A percentile compares a stretch with the other conserved stretches of the same genome.
These are phyloP conservation scores for Rhizomucor miehei DNA, from an alignment of 371 early-diverging fungal genomes.

Conservation along the genomic window DNA sequence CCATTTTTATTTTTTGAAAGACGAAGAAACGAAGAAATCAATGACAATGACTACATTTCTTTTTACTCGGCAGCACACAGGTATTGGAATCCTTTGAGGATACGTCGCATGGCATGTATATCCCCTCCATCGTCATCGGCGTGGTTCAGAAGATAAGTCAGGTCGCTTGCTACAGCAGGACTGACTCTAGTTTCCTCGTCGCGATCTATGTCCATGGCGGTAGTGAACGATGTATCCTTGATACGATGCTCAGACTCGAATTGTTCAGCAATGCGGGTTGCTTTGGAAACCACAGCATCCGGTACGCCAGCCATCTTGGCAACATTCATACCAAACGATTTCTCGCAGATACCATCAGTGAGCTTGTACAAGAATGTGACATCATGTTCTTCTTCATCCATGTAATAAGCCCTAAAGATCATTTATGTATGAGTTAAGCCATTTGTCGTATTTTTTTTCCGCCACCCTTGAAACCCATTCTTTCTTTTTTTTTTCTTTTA, in stretches of 20 bases:
- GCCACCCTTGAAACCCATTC: not conserved
- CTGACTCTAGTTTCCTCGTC: not conserved
- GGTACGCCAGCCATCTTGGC: conserved; percentile 98
- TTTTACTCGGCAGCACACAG: no score
- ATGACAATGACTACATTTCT: no score
- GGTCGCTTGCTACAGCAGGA: not conserved
- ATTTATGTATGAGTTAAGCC: conserved; percentile 2
- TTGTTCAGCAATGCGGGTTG: conserved; percentile 65
- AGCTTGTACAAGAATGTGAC: conserved; percentile 98
- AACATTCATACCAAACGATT: conserved; percentile 88
- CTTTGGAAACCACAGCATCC: conserved; percentile 50
- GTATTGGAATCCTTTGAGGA: not conserved
- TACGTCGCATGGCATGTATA: not conserved
- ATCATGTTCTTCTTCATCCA: conserved; percentile 78
- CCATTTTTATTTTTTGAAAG: no score
- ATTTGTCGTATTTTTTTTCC: not conserved
- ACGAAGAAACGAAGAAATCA: no score
- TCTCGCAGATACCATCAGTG: conserved; percentile 76
- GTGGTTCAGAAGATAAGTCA: not conserved
- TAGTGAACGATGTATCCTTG: conserved; percentile 33
- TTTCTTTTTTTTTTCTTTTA: not conserved
- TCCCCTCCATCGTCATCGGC: not conserved
- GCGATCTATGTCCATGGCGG: not conserved
- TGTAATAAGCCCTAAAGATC: conserved; percentile 68
- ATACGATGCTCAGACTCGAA: conserved; percentile 60